Evolutionary conservation across 345 rosid species (phyloP).

Genomic region (Viola odorata): DNA sequence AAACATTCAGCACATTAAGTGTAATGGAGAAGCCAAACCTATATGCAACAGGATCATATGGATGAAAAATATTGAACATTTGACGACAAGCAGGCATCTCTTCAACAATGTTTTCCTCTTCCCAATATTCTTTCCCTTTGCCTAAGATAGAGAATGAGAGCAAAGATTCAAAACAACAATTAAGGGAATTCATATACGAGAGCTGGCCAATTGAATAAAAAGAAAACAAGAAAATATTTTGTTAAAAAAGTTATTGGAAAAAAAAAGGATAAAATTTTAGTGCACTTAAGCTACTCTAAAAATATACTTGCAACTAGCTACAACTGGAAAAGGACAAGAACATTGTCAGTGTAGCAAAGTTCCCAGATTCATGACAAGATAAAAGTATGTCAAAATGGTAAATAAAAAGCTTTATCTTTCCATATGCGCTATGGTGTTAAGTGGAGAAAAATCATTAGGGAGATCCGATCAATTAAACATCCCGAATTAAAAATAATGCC

Average conservation of each 20-base stretch:
- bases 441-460: neutral
- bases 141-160: slow-evolving; percentile 36
- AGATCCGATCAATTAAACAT: neutral
- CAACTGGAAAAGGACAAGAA: neutral
- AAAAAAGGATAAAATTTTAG: too few species aligned
- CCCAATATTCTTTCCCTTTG: slow-evolving; percentile 85
- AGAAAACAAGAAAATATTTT: neutral
- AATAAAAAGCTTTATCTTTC: neutral
- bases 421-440: neutral
- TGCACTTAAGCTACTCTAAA: neutral
- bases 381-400: neutral
- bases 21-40: slow-evolving; percentile 42
- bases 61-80: slow-evolving; percentile 98
- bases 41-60: slow-evolving; percentile 97
- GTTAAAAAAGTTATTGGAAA: too few species aligned
- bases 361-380: too few species aligned
- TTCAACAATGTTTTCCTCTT: slow-evolving; percentile 65
- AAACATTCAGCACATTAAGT: neutral
- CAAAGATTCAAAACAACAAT: neutral
- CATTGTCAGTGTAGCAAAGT: too few species aligned
- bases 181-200: neutral
- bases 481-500: neutral
- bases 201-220: neutral
- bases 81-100: slow-evolving; percentile 94
- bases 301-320: neutral